Evolutionary conservation across 306 rosid species (phyloP).

Genomic region (Heteromeles arbutifolia): DNA sequence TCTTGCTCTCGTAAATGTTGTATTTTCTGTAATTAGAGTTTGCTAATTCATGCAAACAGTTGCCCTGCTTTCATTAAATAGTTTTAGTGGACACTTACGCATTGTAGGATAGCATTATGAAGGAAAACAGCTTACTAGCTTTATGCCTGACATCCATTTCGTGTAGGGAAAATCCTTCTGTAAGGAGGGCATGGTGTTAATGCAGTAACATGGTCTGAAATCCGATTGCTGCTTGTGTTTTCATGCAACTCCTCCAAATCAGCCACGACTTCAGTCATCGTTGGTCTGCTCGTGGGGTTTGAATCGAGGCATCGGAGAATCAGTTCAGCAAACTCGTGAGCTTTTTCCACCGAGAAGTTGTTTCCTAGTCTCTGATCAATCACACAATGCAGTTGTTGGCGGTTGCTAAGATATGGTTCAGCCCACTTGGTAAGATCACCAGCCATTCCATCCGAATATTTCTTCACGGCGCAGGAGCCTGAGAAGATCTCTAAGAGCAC

Average conservation of each 20-base stretch:
- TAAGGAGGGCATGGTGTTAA: conserved; percentile 15
- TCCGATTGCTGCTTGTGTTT: neutral
- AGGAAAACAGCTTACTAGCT: neutral
- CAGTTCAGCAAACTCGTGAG: conserved; percentile 22
- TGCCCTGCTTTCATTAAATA: neutral
- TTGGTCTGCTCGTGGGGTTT: conserved; percentile 22
- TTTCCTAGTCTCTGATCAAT: conserved; percentile 27
- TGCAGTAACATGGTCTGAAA: neutral
- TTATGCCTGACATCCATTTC: neutral
- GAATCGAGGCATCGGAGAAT: conserved; percentile 25
- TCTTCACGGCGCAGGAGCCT: conserved; percentile 25
- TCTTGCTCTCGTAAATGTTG: neutral
- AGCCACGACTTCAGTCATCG: conserved; percentile 31
- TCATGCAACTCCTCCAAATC: conserved; percentile 20
- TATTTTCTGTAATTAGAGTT: neutral
- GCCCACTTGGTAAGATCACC: conserved; percentile 34
- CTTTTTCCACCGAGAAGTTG: conserved; percentile 23
- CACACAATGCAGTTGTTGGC: conserved; percentile 1
- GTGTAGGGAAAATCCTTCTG: neutral
- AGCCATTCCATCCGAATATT: conserved; percentile 22
- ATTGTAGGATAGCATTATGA: neutral
- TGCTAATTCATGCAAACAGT: neutral
- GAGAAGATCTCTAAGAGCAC: conserved; percentile 39
- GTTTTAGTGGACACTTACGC: neutral
- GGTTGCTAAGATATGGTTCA: conserved; percentile 18